A percentile compares a stretch with the other conserved stretches of the same genome.
These are phyloP conservation scores for Funneliformis geosporum DNA, from an alignment of 192 early-diverging fungal species.

Conservation along the genomic window DNA sequence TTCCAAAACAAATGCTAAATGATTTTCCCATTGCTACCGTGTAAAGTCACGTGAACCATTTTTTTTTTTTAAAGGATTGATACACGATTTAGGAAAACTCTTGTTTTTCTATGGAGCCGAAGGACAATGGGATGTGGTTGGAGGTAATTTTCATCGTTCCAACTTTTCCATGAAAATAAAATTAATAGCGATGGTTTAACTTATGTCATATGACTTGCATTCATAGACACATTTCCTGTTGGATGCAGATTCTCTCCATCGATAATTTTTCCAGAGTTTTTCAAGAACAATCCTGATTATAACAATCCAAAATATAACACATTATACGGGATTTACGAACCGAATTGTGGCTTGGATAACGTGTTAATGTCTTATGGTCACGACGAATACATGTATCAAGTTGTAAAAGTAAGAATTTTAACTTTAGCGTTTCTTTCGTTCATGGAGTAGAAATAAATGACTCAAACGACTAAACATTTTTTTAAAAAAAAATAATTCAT, in stretches of 20 bases:
- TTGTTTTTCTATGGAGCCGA: conserved; percentile 43
- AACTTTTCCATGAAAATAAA: too few relatives aligned
- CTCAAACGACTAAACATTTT: too few relatives aligned
- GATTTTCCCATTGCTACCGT: too few relatives aligned
- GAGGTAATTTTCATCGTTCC: background rate
- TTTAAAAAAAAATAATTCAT: background rate
- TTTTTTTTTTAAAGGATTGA: conserved; percentile 28
- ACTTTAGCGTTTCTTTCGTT: background rate
- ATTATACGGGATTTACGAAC: conserved; percentile 48
- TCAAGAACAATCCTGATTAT: conserved; percentile 46
- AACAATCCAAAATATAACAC: conserved; percentile 36
- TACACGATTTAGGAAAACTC: conserved; percentile 58
- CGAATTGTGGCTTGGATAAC: conserved; percentile 50
- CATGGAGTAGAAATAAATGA: too few relatives aligned
- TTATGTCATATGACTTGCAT: background rate
- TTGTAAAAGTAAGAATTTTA: conserved; percentile 34
- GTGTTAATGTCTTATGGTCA: conserved; percentile 54
- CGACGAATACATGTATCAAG: conserved; percentile 58
- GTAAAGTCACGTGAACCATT: too few relatives aligned
- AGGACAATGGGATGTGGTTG: conserved; percentile 52
- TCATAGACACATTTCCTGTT: conserved; percentile 58
- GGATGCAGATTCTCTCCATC: conserved; percentile 46
- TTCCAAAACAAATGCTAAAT: too few relatives aligned
- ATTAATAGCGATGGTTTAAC: too few relatives aligned
- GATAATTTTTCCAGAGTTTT: conserved; percentile 47